Evolutionary conservation across 805 yeast genomes (phyloP), one percentile per base, ranked within the genome.

Genomic region (Yueomyces sinensis): DNA sequence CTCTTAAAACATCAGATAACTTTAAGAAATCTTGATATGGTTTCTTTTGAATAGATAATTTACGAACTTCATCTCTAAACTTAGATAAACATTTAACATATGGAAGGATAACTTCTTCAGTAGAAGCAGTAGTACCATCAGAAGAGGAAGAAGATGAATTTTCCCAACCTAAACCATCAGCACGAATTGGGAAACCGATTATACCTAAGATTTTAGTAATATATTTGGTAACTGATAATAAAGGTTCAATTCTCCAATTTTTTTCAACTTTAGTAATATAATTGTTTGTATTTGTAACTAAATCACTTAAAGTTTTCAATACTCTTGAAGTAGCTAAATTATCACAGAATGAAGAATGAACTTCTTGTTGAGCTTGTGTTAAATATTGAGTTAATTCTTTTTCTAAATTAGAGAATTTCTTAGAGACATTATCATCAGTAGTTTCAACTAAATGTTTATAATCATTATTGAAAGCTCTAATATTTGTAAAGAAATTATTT

Each of bases 281-380:
- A 27, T 74, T 69, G 55, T 91, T 89, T 6, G 82, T 52, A 37
- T 65, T 68, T 22, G 79, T 72, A 4, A 89, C 77, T 37, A 91
- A 60, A 14, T 81, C 93, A 40, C 70, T 60, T 33, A 91, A 47
- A 1, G 63, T 52, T 42, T 79, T 72, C 37, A 91, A 56, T 0
- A 77, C 95, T 37, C 62, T 66, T 17, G 94, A 91, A 1, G 91
- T 80, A 3, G 87, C 60, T 42, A 91, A 65, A 53, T 84, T 91
- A 54, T 91, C 98, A 59, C 94, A 78, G 61, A 91, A 82, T 1
- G 94, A 81, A 16, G 58, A 65, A 52, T 86, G 82, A 2, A 82
- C 82, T 15, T 65, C 71, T 5, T 51, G 54, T 52, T 82, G 77
- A 13, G 82, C 62, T 2, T 44, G 43, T 4, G 52, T 50, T 40